phyloP scores from a whole-genome alignment of 148 eudicot genomes.

The Persicaria tinctoria region DNA sequence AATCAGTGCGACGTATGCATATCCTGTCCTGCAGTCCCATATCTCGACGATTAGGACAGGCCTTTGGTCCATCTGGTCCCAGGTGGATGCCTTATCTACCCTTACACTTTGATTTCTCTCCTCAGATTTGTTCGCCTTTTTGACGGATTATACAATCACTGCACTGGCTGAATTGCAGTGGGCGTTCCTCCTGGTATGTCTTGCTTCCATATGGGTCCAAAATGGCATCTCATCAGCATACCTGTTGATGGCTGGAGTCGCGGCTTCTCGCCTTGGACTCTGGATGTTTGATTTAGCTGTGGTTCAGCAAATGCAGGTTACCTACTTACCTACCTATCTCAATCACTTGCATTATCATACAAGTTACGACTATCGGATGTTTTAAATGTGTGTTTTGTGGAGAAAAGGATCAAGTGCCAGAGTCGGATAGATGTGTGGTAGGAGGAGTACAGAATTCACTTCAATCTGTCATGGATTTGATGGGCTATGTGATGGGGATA shows the following conservation, averaged over 20 bases:
- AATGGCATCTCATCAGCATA: slow-evolving; percentile 40
- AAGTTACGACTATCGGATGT: too few relatives aligned
- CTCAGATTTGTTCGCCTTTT: background rate
- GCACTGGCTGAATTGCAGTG: slow-evolving; percentile 40
- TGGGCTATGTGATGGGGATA: slow-evolving; percentile 75
- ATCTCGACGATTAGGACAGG: slow-evolving; percentile 76
- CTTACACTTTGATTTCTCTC: background rate
- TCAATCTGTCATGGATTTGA: slow-evolving; percentile 70
- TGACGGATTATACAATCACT: background rate
- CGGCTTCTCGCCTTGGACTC: slow-evolving; percentile 80
- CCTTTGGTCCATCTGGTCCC: slow-evolving; percentile 96
- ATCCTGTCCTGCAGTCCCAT: slow-evolving; percentile 61
- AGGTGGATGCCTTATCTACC: slow-evolving; percentile 30
- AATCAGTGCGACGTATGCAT: slow-evolving; percentile 69
- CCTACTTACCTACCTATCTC: background rate
- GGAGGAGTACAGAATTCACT: slow-evolving; percentile 95
- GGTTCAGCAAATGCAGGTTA: slow-evolving; percentile 93
- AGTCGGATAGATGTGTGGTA: slow-evolving; percentile 67
- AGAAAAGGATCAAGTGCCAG: slow-evolving; percentile 70
- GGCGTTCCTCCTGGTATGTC: slow-evolving; percentile 61
- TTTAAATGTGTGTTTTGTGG: background rate
- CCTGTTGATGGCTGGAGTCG: slow-evolving; percentile 83
- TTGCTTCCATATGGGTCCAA: slow-evolving; percentile 63
- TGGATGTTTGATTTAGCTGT: slow-evolving; percentile 98
- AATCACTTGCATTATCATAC: background rate